These are phyloP conservation scores for Globisporangium perplexum DNA, from an alignment of 352 stramenopile species.

Conservation along the genomic window DNA sequence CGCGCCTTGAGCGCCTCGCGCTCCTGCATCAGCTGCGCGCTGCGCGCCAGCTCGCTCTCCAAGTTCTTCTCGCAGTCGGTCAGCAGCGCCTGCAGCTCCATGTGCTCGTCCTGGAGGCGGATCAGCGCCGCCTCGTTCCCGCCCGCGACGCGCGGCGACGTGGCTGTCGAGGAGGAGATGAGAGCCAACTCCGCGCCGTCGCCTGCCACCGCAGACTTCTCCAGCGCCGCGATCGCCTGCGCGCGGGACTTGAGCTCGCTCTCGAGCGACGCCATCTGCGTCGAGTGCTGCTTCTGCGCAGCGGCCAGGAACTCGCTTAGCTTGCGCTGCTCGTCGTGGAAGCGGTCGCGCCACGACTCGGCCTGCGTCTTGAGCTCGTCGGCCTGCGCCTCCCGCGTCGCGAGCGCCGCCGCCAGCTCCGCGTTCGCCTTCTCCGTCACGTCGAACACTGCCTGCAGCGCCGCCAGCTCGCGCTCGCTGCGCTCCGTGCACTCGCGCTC, in stretches of 20 bases:
- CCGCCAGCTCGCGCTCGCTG: slow-evolving; percentile 32
- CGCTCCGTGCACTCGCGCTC: slow-evolving; percentile 24
- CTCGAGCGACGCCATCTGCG: slow-evolving; percentile 7
- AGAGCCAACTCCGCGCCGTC: too few species aligned
- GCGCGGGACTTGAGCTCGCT: slow-evolving; percentile 8
- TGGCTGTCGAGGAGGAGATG: too few species aligned
- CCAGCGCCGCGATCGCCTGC: slow-evolving; percentile 1
- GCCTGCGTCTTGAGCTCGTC: slow-evolving; percentile 25
- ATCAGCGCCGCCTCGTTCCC: not conserved
- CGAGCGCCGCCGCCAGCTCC: slow-evolving; percentile 35
- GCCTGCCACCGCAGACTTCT: not conserved
- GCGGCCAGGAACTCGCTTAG: slow-evolving; percentile 9
- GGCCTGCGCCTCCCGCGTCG: slow-evolving; percentile 38
- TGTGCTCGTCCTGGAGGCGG: not conserved
- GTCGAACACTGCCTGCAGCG: slow-evolving; percentile 23
- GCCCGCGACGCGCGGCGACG: not conserved
- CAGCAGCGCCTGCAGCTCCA: slow-evolving; percentile 1
- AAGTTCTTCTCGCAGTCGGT: slow-evolving; percentile 1
- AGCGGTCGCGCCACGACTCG: slow-evolving; percentile 21
- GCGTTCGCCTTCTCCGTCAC: slow-evolving; percentile 35
- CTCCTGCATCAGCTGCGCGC: not conserved
- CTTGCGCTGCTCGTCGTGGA: slow-evolving; percentile 21
- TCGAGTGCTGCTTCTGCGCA: slow-evolving; percentile 12
- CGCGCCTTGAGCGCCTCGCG: slow-evolving; percentile 4
- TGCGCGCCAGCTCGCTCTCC: slow-evolving; percentile 3